Base-by-base conservation (phyloP, 768 basidiomycete genomes). In the Dictyophora rubrovolvata region DNA sequence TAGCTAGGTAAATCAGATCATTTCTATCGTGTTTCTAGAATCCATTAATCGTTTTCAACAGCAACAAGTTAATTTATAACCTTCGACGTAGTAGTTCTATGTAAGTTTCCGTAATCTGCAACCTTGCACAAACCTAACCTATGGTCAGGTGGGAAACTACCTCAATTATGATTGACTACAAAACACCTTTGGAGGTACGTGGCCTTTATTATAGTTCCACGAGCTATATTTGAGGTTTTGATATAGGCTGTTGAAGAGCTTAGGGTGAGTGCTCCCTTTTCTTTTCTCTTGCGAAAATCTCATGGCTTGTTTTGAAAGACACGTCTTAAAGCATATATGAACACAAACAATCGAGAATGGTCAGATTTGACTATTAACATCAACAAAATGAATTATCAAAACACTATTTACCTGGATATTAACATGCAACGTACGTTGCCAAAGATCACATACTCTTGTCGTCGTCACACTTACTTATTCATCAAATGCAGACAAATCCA, bases 321-420 rank as follows among this genome's bases (percentile, higher is more conserved):
- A n/a, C 80, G 78, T 48, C 74, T 90, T 17, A 75, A 77, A 55
- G 69, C 76, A 0, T 91, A 86, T 64, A 77, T 89, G 48, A 65
- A 70, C 20, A 72, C 75, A 33, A 87, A 89, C 65, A 63, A 66
- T 60, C 82, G 88, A 23, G 88, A 90, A 64, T 90, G 88, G 88
- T 82, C 81, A 9, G 73, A 75, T 54, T 80, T 74, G 60, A 68
- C 68, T 33, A 75, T 88, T 54, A 83, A 85, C 63, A 88, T 90
- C 63, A 84, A 89, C 70, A 85, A 81, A 65, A 88, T 90, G 84
- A 84, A 87, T 63, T 85, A 75, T 64, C 85, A 87, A 67, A 89
- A 88, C 63, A 79, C 83, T 8, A 81, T 89, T 57, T 69, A 78
- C 64, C 74, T 89, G 59, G 77, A 78, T 48, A 77, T 89, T 54